phyloP scores from a whole-genome alignment of 257 asterid species.

The Solanum bulbocastanum region DNA sequence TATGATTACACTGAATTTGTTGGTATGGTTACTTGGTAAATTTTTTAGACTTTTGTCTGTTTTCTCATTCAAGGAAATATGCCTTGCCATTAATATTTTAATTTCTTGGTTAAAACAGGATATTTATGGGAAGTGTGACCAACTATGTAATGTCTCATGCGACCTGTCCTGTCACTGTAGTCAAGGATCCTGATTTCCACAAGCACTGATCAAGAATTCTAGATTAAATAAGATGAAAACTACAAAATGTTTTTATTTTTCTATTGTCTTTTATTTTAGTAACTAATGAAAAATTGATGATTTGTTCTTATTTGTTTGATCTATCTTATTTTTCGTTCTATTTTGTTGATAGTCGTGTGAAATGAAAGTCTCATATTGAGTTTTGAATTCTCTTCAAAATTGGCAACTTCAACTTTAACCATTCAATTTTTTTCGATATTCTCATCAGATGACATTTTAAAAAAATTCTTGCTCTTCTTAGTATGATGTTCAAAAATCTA shows the following conservation, averaged over 20 bases:
- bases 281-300: neutral
- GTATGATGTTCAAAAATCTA: too few species aligned
- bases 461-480: too few species aligned
- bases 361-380: neutral
- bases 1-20: neutral
- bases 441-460: neutral
- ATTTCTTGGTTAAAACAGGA: constrained; percentile 27
- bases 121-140: constrained; percentile 72
- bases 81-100: neutral
- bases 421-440: neutral
- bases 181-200: constrained; percentile 56
- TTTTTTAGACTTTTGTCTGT: neutral
- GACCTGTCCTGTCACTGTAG: constrained; percentile 61
- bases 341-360: neutral
- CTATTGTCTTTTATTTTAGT: neutral
- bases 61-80: neutral
- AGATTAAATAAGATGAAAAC: neutral
- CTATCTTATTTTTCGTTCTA: neutral
- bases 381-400: neutral
- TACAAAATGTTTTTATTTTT: neutral
- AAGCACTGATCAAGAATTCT: constrained; percentile 15
- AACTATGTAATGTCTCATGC: constrained; percentile 47
- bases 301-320: neutral
- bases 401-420: accelerated
- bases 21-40: neutral